Evolutionary conservation across 2,329 filamentous ascomycete species (phyloP), one percentile per base, ranked within the genome.

Genomic region (Mycocentrospora acerina): DNA sequence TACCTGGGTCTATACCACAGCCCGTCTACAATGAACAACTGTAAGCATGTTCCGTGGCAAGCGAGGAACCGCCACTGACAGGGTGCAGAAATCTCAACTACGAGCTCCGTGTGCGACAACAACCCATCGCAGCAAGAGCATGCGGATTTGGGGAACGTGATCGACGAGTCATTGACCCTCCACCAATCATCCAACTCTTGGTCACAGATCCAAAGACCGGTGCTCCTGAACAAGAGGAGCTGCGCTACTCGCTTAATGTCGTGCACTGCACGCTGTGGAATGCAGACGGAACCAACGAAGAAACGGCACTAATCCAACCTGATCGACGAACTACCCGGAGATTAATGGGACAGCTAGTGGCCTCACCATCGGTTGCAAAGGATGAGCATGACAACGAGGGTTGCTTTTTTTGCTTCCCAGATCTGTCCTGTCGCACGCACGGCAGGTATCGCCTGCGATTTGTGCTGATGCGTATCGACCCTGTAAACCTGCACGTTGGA

Each of bases 141-240:
- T 93, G 88, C 57, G 88, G 88, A 1, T 91, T 90, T 62, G 88
- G 88, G 44, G 88, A 91, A 66, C 77, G 87, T 48, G 88, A 93
- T 60, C 80, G 88, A 26, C 79, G 88, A 46, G 86, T 90, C 12
- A 87, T 93, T 47, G 88, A 93, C 59, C 88, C 88, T 27, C 88
- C 88, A 2, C 88, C 88, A 11, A 91, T 93, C 57, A 79, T 93
- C 15, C 82, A 91, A 60, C 77, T 91, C 31, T 72, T 75, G 18
- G 79, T 89, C 39, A 79, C 81, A 35, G 78, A 84, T 45, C 73
- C 78, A 1, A 71, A 69, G 24, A 74, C 71, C 11, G 71, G 72
- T 29, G 53, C 59, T 13, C 61, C 68, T 17, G 73, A 79, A 9
- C 67, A 72, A 27, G 77, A 81, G 30, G 82, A 88, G 47, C 68